These are phyloP conservation scores for Solanum rostratum DNA, from an alignment of 257 asterid genomes.

Conservation along the genomic window DNA sequence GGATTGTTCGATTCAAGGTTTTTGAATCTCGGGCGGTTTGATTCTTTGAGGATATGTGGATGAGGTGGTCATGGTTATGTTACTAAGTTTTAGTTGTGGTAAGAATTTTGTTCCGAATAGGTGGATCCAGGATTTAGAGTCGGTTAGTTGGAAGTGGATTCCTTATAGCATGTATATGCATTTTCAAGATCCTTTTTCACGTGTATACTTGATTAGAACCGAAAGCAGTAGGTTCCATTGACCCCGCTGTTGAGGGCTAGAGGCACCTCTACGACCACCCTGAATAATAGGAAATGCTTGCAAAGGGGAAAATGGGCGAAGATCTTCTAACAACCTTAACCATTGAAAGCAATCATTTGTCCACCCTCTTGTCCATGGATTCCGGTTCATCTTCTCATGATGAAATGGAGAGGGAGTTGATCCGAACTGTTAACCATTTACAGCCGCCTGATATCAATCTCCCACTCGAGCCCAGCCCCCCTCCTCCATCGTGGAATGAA, in stretches of 20 bases:
- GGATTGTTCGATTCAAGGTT: not conserved
- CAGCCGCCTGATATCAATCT: slow-evolving; percentile 38
- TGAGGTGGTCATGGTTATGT: slow-evolving; percentile 6
- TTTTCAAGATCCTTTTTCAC: not conserved
- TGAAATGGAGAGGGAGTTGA: slow-evolving; percentile 30
- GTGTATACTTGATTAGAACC: not conserved
- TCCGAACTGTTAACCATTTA: slow-evolving; percentile 26
- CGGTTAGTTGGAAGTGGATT: not conserved
- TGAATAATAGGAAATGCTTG: slow-evolving; percentile 13
- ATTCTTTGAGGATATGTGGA: not conserved
- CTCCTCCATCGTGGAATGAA: slow-evolving; percentile 25
- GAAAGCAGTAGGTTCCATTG: not conserved
- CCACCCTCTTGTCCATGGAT: slow-evolving; percentile 40
- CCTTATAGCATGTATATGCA: not conserved
- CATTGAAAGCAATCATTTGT: slow-evolving; percentile 34
- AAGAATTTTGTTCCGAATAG: not conserved
- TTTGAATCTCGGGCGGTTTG: not conserved
- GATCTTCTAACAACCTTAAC: slow-evolving; percentile 31
- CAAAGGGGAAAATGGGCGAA: slow-evolving; percentile 33
- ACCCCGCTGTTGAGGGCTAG: not conserved
- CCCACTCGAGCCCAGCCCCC: slow-evolving; percentile 38
- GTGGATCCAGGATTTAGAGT: not conserved
- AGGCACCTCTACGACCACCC: not conserved
- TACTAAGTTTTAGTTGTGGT: slow-evolving; percentile 5
- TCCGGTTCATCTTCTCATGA: slow-evolving; percentile 29